Percentiles rank a stretch among this genome's conserved stretches.
Conservation (phyloP, 352 stramenopile genomes). For the Phytopythium mirpurense region DNA sequence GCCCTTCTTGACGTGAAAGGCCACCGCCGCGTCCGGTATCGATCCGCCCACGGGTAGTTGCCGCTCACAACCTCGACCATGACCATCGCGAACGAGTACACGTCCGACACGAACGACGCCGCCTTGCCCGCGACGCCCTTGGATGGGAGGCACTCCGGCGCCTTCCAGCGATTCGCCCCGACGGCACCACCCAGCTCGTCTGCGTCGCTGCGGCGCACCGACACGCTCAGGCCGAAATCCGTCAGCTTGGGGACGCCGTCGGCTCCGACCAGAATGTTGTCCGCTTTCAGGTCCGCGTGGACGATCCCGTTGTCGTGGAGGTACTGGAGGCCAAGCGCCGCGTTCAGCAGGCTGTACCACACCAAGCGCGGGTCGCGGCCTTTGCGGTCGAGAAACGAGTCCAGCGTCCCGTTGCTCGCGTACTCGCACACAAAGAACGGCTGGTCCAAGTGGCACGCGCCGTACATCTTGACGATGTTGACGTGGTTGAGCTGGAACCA, state of each 20-base stretch:
- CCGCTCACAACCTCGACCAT: slow-evolving; percentile 17
- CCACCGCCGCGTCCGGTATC: slow-evolving; percentile 7
- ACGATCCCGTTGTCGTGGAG: slow-evolving; percentile 11
- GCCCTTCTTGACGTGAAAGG: slow-evolving; percentile 17
- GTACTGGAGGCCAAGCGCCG: not conserved
- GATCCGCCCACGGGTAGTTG: slow-evolving; percentile 11
- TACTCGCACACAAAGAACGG: slow-evolving; percentile 28
- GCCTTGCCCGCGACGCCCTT: not conserved
- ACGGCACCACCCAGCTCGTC: too few species aligned
- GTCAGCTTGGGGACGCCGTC: slow-evolving; percentile 22
- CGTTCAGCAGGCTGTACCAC: slow-evolving; percentile 18
- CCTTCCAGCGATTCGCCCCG: not conserved
- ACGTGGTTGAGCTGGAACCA: slow-evolving; percentile 23
- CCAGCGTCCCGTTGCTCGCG: slow-evolving; percentile 16
- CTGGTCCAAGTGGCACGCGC: slow-evolving; percentile 21
- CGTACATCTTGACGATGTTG: slow-evolving; percentile 25
- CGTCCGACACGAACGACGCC: slow-evolving; percentile 14
- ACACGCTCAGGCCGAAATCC: slow-evolving; percentile 25
- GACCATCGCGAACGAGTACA: slow-evolving; percentile 23
- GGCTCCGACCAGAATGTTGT: slow-evolving; percentile 28
- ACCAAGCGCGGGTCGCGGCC: not conserved
- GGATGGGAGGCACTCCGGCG: not conserved
- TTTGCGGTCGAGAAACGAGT: slow-evolving; percentile 15
- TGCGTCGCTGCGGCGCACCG: too few species aligned
- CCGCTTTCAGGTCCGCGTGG: slow-evolving; percentile 29